Evolutionary conservation across 148 eudicot genomes (phyloP).

Genomic region (Vaccinium darrowii): DNA sequence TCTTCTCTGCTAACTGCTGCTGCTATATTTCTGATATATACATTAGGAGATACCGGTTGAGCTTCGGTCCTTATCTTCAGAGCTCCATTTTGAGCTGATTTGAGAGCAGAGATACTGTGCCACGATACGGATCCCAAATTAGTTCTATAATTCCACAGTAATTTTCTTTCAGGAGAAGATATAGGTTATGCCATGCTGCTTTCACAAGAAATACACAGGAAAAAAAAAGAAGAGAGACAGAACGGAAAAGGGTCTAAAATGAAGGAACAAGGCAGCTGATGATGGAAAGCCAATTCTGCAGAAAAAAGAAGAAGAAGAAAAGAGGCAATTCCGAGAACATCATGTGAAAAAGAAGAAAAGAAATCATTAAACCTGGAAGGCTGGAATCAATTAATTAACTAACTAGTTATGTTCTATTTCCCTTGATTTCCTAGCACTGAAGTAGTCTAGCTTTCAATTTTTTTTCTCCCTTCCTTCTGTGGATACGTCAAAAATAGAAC

Average conservation of each 20-base stretch:
- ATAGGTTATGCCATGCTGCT: background rate
- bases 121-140: background rate
- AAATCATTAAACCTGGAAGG: background rate
- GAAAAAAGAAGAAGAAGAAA: background rate
- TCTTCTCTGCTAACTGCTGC: constrained; percentile 27
- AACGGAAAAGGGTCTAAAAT: background rate
- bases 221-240: no score
- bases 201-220: background rate
- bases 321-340: background rate
- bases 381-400: background rate
- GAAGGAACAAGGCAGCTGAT: background rate
- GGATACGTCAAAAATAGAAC: background rate
- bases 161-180: constrained; percentile 8
- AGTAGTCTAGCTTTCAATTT: background rate
- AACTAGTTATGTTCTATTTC: background rate
- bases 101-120: constrained; percentile 68
- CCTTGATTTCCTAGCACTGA: background rate
- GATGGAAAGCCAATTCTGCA: background rate
- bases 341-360: background rate
- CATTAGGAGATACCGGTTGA: constrained; percentile 28
- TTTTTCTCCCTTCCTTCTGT: background rate
- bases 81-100: constrained; percentile 80
- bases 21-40: constrained; percentile 34
- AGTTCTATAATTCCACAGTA: background rate
- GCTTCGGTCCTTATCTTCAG: constrained; percentile 38